phyloP scores from a whole-genome alignment of 2,329 filamentous ascomycete genomes.

The Lanzia echinophila region DNA sequence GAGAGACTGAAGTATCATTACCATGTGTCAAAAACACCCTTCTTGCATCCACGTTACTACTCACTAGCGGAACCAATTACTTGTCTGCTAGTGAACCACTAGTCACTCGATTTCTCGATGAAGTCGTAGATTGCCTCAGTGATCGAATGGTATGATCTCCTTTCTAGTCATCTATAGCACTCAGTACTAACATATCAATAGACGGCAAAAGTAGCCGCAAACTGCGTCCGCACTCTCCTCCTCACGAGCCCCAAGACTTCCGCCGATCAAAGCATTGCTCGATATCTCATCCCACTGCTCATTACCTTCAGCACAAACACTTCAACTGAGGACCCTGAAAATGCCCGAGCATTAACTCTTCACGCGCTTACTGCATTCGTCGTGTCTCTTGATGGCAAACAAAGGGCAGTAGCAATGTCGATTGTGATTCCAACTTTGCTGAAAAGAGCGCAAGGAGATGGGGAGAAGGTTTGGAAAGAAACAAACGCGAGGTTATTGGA shows the following conservation, averaged over 20 bases:
- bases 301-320: slow-evolving; percentile 67
- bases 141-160: slow-evolving; percentile 58
- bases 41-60: slow-evolving; percentile 78
- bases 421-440: slow-evolving; percentile 74
- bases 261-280: slow-evolving; percentile 66
- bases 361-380: slow-evolving; percentile 73
- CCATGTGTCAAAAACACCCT: slow-evolving; percentile 90
- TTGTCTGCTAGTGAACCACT: slow-evolving; percentile 70
- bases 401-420: slow-evolving; percentile 57
- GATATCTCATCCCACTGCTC: slow-evolving; percentile 68
- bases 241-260: slow-evolving; percentile 55
- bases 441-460: slow-evolving; percentile 60
- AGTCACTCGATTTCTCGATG: slow-evolving; percentile 67
- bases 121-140: slow-evolving; percentile 76
- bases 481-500: slow-evolving; percentile 73
- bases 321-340: slow-evolving; percentile 71
- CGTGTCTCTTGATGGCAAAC: slow-evolving; percentile 38
- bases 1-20: slow-evolving; percentile 68
- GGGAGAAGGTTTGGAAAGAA: slow-evolving; percentile 54
- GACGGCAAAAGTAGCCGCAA: slow-evolving; percentile 84
- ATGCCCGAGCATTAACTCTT: slow-evolving; percentile 61
- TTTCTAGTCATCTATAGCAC: background rate
- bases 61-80: slow-evolving; percentile 71
- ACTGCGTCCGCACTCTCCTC: slow-evolving; percentile 80
- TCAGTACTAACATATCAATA: slow-evolving; percentile 28